Percentiles rank a stretch among this genome's conserved stretches.
Evolutionary conservation across 169 alveolate genomes (phyloP).

Genomic region (Hepatocystis sp.): DNA sequence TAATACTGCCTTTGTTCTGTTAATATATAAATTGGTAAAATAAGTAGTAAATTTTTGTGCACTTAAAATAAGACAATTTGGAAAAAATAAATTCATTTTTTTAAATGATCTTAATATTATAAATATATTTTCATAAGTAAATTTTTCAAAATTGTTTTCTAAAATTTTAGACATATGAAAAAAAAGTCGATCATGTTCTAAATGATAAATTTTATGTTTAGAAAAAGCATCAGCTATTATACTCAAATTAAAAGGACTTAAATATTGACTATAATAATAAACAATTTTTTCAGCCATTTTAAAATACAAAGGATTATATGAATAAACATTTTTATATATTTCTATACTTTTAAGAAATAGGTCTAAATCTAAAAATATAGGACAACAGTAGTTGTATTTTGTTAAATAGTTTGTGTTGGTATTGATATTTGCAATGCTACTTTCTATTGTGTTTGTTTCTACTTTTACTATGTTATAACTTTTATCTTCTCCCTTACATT

Average conservation of each 20-base stretch:
- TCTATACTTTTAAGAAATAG: constrained; percentile 55
- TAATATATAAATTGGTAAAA: constrained; percentile 31
- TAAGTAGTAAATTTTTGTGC: constrained; percentile 31
- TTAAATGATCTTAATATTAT: constrained; percentile 41
- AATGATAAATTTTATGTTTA: constrained; percentile 34
- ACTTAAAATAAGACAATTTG: constrained; percentile 37
- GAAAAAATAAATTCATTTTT: constrained; percentile 66
- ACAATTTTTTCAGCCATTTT: constrained; percentile 53
- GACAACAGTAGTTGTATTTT: constrained; percentile 42
- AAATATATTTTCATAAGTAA: constrained; percentile 44
- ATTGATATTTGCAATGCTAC: too few relatives aligned
- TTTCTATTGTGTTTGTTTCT: too few relatives aligned
- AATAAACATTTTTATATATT: constrained; percentile 54
- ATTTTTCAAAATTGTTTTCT: constrained; percentile 64
- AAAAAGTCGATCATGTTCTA: constrained; percentile 70
- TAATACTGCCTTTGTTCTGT: constrained; percentile 32
- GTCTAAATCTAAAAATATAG: constrained; percentile 52
- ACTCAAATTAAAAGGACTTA: constrained; percentile 31
- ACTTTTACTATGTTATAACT: too few relatives aligned
- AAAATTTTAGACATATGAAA: constrained; percentile 51
- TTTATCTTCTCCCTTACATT: too few relatives aligned
- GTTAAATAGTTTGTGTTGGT: too few relatives aligned
- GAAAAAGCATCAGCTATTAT: constrained; percentile 72
- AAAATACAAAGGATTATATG: constrained; percentile 45
- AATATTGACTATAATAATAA: constrained; percentile 68